Percentiles rank a stretch among this genome's conserved stretches.
phyloP scores from a whole-genome alignment of 106 monocot genomes.

The Dendrobium huoshanense region DNA sequence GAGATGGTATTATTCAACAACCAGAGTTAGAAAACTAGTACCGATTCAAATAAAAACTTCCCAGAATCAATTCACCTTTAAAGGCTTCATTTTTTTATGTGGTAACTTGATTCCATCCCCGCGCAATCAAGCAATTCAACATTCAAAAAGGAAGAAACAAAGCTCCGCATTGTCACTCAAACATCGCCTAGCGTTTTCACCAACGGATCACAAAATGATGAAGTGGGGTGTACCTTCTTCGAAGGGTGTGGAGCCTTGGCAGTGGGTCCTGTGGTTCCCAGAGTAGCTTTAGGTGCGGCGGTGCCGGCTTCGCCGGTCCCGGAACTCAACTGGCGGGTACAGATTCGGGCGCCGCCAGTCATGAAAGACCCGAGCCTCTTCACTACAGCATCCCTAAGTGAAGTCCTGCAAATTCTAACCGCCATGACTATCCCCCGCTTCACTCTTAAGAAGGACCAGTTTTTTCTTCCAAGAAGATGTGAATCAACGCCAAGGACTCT shows the following conservation, averaged over 20 bases:
- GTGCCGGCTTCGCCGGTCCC: background rate
- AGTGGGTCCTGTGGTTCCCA: background rate
- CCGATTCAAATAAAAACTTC: background rate
- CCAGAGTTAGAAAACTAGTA: background rate
- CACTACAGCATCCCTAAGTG: background rate
- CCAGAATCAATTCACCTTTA: background rate
- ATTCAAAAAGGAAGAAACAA: background rate
- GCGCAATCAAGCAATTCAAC: background rate
- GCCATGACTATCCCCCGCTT: background rate
- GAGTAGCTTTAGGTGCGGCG: background rate
- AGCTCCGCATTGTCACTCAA: background rate
- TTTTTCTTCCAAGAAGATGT: background rate
- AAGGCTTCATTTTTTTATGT: background rate
- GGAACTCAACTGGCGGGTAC: conserved; percentile 6
- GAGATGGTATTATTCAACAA: background rate
- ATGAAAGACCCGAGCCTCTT: conserved; percentile 2
- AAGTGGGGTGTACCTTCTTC: background rate
- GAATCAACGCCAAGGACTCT: background rate
- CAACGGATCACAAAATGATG: background rate
- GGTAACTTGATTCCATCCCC: background rate
- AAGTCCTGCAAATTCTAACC: background rate
- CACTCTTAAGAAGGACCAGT: background rate
- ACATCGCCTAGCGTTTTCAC: background rate
- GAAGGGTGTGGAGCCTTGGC: conserved; percentile 3
- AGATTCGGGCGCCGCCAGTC: background rate